Conservation (phyloP, 169 alveolate species). For the Pseudocohnilembus persalinus region DNA sequence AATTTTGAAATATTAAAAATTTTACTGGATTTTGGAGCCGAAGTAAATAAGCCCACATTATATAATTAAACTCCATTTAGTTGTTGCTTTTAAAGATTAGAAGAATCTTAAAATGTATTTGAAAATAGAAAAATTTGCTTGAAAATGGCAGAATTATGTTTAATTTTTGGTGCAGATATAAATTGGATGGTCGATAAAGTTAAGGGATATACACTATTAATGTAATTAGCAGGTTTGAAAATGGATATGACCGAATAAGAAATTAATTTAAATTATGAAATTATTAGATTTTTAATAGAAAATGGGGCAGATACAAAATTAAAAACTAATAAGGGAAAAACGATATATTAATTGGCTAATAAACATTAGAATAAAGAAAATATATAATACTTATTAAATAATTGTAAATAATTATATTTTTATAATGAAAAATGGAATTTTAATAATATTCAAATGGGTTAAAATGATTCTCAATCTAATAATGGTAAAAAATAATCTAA, state of each 20-base stretch:
- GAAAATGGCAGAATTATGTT: slow-evolving; percentile 51
- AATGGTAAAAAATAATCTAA: too few relatives aligned
- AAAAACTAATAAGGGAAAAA: slow-evolving; percentile 34
- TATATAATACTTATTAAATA: background rate
- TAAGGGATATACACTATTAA: slow-evolving; percentile 41
- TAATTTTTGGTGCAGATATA: slow-evolving; percentile 58
- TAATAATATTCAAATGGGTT: background rate
- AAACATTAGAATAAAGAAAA: slow-evolving; percentile 28
- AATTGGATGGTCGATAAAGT: slow-evolving; percentile 47
- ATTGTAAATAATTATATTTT: too few relatives aligned
- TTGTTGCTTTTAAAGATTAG: slow-evolving; percentile 55
- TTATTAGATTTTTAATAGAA: slow-evolving; percentile 51
- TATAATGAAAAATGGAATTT: too few relatives aligned
- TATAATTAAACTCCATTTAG: slow-evolving; percentile 48
- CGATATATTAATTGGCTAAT: slow-evolving; percentile 6
- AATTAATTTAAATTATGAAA: slow-evolving; percentile 33
- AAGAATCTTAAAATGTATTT: slow-evolving; percentile 43
- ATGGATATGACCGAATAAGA: slow-evolving; percentile 40
- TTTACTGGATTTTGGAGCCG: slow-evolving; percentile 47
- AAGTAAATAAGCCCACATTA: slow-evolving; percentile 47
- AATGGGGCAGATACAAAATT: slow-evolving; percentile 54
- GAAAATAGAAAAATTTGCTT: slow-evolving; percentile 62
- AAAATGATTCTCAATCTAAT: background rate
- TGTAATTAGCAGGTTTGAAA: slow-evolving; percentile 43
- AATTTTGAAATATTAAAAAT: slow-evolving; percentile 57